phyloP scores from a whole-genome alignment of 1,284 basidiomycete species.

The Pseudozyma sp. region DNA sequence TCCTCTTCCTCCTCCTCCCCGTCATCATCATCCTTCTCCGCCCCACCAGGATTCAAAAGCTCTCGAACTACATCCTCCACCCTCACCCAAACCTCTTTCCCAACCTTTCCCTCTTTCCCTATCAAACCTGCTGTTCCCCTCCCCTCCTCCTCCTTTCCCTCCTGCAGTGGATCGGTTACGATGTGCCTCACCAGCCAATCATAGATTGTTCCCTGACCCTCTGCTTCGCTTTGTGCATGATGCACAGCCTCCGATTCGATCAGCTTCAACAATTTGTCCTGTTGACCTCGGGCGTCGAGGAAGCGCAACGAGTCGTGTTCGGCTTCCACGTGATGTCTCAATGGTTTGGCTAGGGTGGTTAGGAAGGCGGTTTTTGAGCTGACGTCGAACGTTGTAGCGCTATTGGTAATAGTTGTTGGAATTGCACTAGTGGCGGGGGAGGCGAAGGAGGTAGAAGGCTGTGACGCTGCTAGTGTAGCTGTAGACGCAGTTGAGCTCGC shows the following conservation, averaged over 20 bases:
- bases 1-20: constrained; percentile 32
- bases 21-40: constrained; percentile 20
- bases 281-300: constrained; percentile 21
- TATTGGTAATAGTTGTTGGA: no score
- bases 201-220: constrained; percentile 26
- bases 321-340: constrained; percentile 19
- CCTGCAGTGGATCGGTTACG: background rate
- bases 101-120: constrained; percentile 13
- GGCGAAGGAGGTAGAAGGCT: background rate
- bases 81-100: constrained; percentile 1
- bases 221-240: background rate
- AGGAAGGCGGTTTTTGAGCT: constrained; percentile 16
- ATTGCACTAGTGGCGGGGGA: background rate
- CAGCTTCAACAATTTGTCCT: constrained; percentile 18
- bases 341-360: constrained; percentile 7
- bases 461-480: background rate
- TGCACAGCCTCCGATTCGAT: constrained; percentile 24
- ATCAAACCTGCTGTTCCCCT: constrained; percentile 15
- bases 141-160: background rate
- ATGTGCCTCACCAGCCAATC: constrained; percentile 27
- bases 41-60: constrained; percentile 7
- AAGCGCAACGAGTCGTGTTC: constrained; percentile 26
- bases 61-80: constrained; percentile 13
- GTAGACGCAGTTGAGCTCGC: background rate
- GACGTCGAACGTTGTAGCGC: no score